Base-by-base conservation (phyloP, 192 early-diverging fungal species). In the Podila clonocystis region DNA sequence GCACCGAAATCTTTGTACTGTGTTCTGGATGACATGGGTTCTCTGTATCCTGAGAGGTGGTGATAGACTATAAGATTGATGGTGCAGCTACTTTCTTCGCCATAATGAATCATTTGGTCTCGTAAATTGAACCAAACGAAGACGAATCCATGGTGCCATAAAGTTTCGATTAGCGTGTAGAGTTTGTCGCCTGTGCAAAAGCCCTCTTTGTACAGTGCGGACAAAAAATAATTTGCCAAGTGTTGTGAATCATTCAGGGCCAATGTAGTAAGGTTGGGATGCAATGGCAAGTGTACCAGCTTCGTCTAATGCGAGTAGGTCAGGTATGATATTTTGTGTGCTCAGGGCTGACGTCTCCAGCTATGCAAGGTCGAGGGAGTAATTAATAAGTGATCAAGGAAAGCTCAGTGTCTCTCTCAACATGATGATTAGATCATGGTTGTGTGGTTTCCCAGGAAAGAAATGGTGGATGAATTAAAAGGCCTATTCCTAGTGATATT, bases 141-240 rank as follows among this genome's bases (percentile, higher is more conserved):
- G 5, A 17, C 48, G 48, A 50, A 50, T 50, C 48, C 48, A 50
- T 50, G 48, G 3, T 50, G 48, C 48, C 48, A 4, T 50, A 5
- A 50, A 50, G 2, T 50, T 50, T 41, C 17, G 30, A 64, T 20
- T 22, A 6, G 34, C 63, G 11, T 22, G 33, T 62, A 62, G 68
- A 77, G 69, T 77, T 67, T 77, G 74, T 65, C 69, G 67, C 4
- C 74, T 77, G 48, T 50, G 48, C 48, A 50, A 5, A 50, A 50
- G 48, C 48, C 48, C 48, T 50, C 48, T 17, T 4, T 50, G 5
- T 2, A 50, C 13, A 50, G 48, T 5, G 48, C 5, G 48, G 48
- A 50, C 48, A 11, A 50, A 50, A 50, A 50, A 50, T 50, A 2
- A 20, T 50, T 1, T 50, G 48, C 5, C n/a, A n/a, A n/a, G 48